Evolutionary conservation across 352 stramenopile species (phyloP), one percentile per base, ranked within the genome.

Genomic region (Phytophthora tentaculata): DNA sequence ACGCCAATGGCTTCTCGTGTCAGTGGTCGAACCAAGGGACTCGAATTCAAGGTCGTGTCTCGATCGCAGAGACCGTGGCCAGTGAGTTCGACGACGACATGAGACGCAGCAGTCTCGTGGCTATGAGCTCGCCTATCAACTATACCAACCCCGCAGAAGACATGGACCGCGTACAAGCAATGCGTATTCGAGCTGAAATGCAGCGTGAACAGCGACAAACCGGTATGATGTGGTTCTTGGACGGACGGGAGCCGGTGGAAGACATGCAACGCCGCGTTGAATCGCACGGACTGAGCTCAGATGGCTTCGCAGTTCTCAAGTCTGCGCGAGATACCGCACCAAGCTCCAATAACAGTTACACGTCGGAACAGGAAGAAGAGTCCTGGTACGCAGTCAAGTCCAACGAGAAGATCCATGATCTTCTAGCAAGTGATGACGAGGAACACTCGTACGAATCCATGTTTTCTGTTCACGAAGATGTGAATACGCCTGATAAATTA

Each of bases 151-250:
- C 32, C 3, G 28, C 13, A 4, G 56, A 74, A 14, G 65, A 68
- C 19, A 56, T 52, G 41, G 44, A 48, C 19, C 65, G 62, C 1
- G 52, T 64, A 5, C 55, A 74, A 29, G 56, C 62, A 53, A 72
- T 77, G 70, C 55, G 53, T 28, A 41, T 44, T 16, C 70, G 65
- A 37, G 71, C 63, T n/a, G 75, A 83, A 63, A 72, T 78, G 45
- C 68, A 76, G 28, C 71, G 69, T 23, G 71, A 78, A 19, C 67
- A 73, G 37, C 74, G 59, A 28, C 61, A 71, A 37, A 64, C 43
- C 41, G 67, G 74, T 29, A 75, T 78, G 58, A 70, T 82, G 54
- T 83, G 76, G 64, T 64, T 79, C 7, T 51, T 88, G 14, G 77
- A 85, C 26, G 70, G 66, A 22, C 67, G 61, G 16, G 72, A 84